These are phyloP conservation scores for Fagus sylvatica DNA, from an alignment of 306 rosid species.

Conservation along the genomic window DNA sequence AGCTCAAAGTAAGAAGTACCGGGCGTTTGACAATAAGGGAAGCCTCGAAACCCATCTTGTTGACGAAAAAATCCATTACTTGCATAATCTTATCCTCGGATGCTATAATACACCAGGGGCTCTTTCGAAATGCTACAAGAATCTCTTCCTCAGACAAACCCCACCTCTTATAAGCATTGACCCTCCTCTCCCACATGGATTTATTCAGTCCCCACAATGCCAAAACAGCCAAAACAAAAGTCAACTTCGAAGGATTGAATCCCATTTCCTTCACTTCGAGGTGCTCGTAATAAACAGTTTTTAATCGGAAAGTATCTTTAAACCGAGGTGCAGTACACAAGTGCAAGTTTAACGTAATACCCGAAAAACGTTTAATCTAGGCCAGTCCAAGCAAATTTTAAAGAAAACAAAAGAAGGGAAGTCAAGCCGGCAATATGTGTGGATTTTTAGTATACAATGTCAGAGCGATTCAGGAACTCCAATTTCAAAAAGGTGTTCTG, in stretches of 20 bases:
- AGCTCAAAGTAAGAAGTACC: conserved; percentile 7
- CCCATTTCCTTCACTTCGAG: conserved; percentile 47
- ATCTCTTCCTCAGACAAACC: conserved; percentile 54
- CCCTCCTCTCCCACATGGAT: conserved; percentile 41
- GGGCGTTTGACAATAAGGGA: conserved; percentile 18
- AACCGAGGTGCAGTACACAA: neutral
- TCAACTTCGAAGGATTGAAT: conserved; percentile 20
- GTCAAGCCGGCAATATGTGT: neutral
- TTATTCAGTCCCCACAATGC: conserved; percentile 24
- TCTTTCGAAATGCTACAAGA: conserved; percentile 31
- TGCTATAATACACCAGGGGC: conserved; percentile 36
- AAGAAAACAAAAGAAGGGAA: neutral
- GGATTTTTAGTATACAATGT: neutral
- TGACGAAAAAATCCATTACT: conserved; percentile 41
- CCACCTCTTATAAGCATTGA: conserved; percentile 45
- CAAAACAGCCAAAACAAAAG: conserved; percentile 31
- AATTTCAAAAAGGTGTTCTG: neutral
- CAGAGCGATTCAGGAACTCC: conserved; percentile 3
- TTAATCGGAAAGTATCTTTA: no score
- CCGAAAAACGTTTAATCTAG: neutral
- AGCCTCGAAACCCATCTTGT: conserved; percentile 34
- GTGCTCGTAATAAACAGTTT: no score
- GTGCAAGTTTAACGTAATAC: no score
- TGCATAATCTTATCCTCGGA: conserved; percentile 38
- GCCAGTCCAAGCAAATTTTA: neutral